Conservation (phyloP, 2,329 filamentous ascomycete species). For the Alternaria burnsii region DNA sequence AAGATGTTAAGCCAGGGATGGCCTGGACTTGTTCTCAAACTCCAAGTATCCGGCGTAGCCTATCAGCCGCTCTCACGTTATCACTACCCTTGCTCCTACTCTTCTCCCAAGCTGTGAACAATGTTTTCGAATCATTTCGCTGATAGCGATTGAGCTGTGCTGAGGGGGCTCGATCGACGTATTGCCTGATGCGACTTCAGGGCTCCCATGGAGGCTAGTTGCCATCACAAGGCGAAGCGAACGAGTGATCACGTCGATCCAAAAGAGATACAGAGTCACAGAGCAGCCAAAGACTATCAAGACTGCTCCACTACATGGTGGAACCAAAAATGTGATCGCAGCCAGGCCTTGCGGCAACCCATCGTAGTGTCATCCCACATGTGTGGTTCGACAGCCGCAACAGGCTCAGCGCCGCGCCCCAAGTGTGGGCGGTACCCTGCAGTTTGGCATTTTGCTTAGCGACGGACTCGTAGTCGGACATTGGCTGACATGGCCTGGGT, state of each 20-base stretch:
- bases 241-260: background rate
- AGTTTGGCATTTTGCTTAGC: slow-evolving; percentile 21
- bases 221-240: background rate
- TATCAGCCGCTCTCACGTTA: slow-evolving; percentile 29
- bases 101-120: slow-evolving; percentile 12
- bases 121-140: slow-evolving; percentile 20
- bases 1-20: slow-evolving; percentile 5
- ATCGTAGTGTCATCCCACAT: slow-evolving; percentile 35
- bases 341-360: slow-evolving; percentile 1
- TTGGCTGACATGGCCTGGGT: slow-evolving; percentile 32
- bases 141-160: slow-evolving; percentile 15
- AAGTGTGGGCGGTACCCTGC: slow-evolving; percentile 29
- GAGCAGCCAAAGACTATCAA: background rate
- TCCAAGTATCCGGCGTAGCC: slow-evolving; percentile 12
- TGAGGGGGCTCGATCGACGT: background rate
- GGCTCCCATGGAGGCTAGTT: background rate
- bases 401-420: slow-evolving; percentile 19
- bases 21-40: slow-evolving; percentile 14
- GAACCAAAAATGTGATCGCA: slow-evolving; percentile 1
- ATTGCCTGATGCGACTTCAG: slow-evolving; percentile 4
- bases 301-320: background rate
- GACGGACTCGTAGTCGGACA: slow-evolving; percentile 26
- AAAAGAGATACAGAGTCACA: slow-evolving; percentile 1
- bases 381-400: slow-evolving; percentile 35
- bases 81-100: slow-evolving; percentile 18